phyloP scores from a whole-genome alignment of 2,329 filamentous ascomycete genomes.

The Arthroderma sp. region DNA sequence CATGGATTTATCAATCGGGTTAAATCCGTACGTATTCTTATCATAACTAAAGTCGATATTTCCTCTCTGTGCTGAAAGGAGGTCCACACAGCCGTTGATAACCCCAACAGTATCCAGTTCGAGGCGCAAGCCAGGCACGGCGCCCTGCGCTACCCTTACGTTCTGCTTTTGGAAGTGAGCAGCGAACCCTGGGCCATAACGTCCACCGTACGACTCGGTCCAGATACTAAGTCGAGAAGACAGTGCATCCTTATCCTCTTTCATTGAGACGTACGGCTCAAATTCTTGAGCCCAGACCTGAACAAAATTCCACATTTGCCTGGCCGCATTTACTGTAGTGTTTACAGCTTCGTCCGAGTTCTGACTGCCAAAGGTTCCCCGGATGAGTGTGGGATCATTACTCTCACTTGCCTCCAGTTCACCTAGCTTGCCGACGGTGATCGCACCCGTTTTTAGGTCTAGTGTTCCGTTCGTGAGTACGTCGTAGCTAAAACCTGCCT shows the following conservation, averaged over 20 bases:
- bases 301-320: slow-evolving; percentile 45
- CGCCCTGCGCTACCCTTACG: slow-evolving; percentile 19
- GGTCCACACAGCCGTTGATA: slow-evolving; percentile 50
- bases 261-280: slow-evolving; percentile 22
- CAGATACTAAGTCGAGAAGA: slow-evolving; percentile 23
- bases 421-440: neutral
- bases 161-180: slow-evolving; percentile 31
- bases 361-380: neutral
- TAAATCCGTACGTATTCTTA: slow-evolving; percentile 43
- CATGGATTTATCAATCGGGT: slow-evolving; percentile 23
- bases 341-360: slow-evolving; percentile 27
- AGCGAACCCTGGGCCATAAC: slow-evolving; percentile 30
- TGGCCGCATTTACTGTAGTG: slow-evolving; percentile 39
- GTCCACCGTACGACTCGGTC: slow-evolving; percentile 34
- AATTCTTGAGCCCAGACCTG: slow-evolving; percentile 52
- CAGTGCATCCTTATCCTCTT: slow-evolving; percentile 38
- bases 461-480: slow-evolving; percentile 1
- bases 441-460: slow-evolving; percentile 1
- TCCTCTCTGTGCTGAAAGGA: slow-evolving; percentile 37
- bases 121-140: slow-evolving; percentile 19
- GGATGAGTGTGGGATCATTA: neutral
- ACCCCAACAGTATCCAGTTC: slow-evolving; percentile 43
- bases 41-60: slow-evolving; percentile 43
- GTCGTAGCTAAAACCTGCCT: slow-evolving; percentile 41
- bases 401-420: neutral